A percentile compares a stretch with the other conserved stretches of the same genome.
Conservation (phyloP, 2,329 filamentous ascomycete species). For the Nemania sp. region DNA sequence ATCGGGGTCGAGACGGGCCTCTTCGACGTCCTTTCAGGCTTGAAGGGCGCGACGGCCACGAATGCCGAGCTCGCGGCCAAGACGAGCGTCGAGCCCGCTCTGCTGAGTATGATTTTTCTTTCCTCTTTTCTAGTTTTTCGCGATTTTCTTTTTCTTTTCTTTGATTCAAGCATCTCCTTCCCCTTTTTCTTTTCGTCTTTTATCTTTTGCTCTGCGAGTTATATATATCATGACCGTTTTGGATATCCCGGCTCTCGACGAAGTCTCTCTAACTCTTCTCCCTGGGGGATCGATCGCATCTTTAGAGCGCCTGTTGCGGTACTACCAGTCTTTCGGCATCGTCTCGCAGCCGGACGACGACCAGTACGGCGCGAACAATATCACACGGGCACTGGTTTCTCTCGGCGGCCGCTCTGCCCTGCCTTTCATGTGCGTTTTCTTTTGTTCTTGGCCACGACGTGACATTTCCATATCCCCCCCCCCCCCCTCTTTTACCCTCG, state of each 20-base stretch:
- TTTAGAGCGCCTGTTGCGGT: slow-evolving; percentile 32
- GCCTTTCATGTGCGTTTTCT: slow-evolving; percentile 23
- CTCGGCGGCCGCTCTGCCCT: slow-evolving; percentile 21
- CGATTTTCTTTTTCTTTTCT: not conserved
- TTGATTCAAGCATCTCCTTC: too few relatives aligned
- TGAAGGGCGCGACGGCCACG: slow-evolving; percentile 7
- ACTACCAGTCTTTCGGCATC: slow-evolving; percentile 34
- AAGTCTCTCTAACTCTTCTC: not conserved
- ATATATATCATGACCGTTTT: not conserved
- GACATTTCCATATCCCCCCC: not conserved
- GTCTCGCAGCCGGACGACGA: slow-evolving; percentile 27
- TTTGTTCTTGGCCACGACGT: too few relatives aligned
- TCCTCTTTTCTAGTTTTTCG: too few relatives aligned
- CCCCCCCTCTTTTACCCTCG: not conserved
- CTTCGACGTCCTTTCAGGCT: slow-evolving; percentile 18
- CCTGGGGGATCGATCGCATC: not conserved
- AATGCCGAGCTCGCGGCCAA: slow-evolving; percentile 17
- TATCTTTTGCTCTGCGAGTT: not conserved
- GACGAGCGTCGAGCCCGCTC: slow-evolving; percentile 22
- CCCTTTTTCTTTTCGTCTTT: too few relatives aligned
- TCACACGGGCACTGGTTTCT: slow-evolving; percentile 28
- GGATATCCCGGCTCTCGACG: too few relatives aligned
- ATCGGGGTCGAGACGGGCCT: slow-evolving; percentile 23
- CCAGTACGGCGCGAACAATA: slow-evolving; percentile 28
- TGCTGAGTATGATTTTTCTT: slow-evolving; percentile 28